Conservation (phyloP, 2,329 filamentous ascomycete genomes). For the Paraconiothyrium sp. region DNA sequence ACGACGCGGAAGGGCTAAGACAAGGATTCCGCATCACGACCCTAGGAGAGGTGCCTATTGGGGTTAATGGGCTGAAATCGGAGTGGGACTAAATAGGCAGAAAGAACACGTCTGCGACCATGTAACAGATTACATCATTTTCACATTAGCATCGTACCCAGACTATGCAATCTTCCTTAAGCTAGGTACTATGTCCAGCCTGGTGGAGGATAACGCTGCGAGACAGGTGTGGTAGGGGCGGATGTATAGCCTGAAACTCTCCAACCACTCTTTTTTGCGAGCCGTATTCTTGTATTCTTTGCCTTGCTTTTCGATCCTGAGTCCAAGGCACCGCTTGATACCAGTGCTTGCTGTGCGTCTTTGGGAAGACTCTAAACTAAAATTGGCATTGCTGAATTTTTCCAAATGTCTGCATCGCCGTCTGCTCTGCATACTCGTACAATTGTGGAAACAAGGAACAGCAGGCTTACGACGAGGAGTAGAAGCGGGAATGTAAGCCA, state of each 20-base stretch:
- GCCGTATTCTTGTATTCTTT: conserved; percentile 26
- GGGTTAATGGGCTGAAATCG: conserved; percentile 31
- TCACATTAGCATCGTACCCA: too few species aligned
- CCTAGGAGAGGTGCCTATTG: conserved; percentile 30
- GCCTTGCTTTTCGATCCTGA: neutral
- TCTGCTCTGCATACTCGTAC: conserved; percentile 29
- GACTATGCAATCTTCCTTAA: neutral
- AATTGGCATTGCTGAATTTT: conserved; percentile 43
- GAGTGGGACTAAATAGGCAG: conserved; percentile 24
- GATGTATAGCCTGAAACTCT: conserved; percentile 27
- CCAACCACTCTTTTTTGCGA: conserved; percentile 27
- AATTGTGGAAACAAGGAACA: conserved; percentile 39
- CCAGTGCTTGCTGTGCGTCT: conserved; percentile 21
- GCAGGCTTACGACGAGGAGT: conserved; percentile 29
- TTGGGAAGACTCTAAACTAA: conserved; percentile 38
- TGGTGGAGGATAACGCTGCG: neutral
- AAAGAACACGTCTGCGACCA: neutral
- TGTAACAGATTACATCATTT: too few species aligned
- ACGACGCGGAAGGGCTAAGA: conserved; percentile 33
- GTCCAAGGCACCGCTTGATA: neutral
- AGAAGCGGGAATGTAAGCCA: conserved; percentile 39
- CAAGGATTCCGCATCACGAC: conserved; percentile 40
- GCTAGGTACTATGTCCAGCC: neutral
- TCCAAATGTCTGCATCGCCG: conserved; percentile 31
- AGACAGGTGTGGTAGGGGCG: neutral